Evolutionary conservation across 2,329 filamentous ascomycete species (phyloP).

Genomic region (Knoxdaviesia proteae): DNA sequence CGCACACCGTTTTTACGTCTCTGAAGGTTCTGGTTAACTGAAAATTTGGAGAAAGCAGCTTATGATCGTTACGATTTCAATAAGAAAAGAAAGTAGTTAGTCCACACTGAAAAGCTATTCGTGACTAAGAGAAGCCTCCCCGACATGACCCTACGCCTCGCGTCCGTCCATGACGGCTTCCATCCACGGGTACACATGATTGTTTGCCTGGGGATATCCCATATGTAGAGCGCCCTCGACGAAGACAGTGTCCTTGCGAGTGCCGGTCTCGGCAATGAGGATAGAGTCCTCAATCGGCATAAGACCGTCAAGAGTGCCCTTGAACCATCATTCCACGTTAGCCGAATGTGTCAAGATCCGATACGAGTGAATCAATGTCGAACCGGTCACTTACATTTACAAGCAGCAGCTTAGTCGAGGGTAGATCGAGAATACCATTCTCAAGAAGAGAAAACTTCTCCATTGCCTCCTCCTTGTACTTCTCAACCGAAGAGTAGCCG

Average conservation of each 20-base stretch:
- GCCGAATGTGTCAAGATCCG: neutral
- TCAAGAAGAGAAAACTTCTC: conserved; percentile 42
- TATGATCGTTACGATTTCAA: neutral
- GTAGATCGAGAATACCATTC: conserved; percentile 32
- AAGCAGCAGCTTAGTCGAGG: conserved; percentile 34
- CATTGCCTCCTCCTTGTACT: conserved; percentile 31
- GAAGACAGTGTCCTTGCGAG: conserved; percentile 41
- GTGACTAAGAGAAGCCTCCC: neutral
- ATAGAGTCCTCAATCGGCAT: conserved; percentile 50
- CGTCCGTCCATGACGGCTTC: conserved; percentile 24
- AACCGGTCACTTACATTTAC: conserved; percentile 27
- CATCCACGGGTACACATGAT: conserved; percentile 39
- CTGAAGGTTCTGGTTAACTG: neutral
- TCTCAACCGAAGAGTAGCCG: conserved; percentile 34
- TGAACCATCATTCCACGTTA: neutral
- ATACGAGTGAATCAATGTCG: neutral
- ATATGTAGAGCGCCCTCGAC: conserved; percentile 41
- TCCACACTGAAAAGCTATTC: neutral
- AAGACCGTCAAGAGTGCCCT: conserved; percentile 41
- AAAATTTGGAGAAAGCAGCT: neutral
- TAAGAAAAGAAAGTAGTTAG: neutral
- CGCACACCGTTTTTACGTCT: no score
- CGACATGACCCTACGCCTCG: neutral
- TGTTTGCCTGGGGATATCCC: conserved; percentile 43
- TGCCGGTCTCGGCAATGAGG: conserved; percentile 41